These are phyloP conservation scores for Penicillium sp. DNA, from an alignment of 2,329 filamentous ascomycete species.

Conservation along the genomic window DNA sequence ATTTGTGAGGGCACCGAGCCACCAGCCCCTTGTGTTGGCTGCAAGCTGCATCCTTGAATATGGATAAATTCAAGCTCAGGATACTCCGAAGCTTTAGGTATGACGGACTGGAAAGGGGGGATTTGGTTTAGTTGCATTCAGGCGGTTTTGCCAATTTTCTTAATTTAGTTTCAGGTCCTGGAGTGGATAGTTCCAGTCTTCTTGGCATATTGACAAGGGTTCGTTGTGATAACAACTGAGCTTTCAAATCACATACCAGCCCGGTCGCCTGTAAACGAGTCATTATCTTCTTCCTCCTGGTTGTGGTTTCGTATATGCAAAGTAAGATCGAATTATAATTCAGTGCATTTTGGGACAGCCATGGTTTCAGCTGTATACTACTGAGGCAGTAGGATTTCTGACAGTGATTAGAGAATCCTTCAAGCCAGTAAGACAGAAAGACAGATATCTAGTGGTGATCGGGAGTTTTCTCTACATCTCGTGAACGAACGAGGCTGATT, in stretches of 20 bases:
- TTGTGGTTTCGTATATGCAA: neutral
- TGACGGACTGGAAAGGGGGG: neutral
- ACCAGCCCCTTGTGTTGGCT: constrained; percentile 2
- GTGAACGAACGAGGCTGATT: neutral
- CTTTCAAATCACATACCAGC: neutral
- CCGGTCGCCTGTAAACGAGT: neutral
- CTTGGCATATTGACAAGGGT: neutral
- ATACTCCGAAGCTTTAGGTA: neutral
- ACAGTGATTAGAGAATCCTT: neutral
- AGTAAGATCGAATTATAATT: neutral
- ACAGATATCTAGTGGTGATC: neutral
- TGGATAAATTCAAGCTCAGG: neutral
- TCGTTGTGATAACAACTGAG: neutral
- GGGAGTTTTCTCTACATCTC: neutral
- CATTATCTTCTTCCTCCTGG: neutral
- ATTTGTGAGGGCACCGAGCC: neutral
- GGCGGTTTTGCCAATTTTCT: neutral
- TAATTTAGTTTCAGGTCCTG: neutral
- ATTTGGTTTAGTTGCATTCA: neutral
- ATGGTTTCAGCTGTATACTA: neutral
- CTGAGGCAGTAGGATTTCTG: neutral
- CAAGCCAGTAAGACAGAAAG: neutral
- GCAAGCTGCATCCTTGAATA: neutral
- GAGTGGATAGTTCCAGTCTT: neutral
- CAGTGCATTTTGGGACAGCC: neutral